A percentile compares a stretch with the other conserved stretches of the same genome.
Conservation (phyloP, 129 eudicot genomes). For the Artemisia tridentata region DNA sequence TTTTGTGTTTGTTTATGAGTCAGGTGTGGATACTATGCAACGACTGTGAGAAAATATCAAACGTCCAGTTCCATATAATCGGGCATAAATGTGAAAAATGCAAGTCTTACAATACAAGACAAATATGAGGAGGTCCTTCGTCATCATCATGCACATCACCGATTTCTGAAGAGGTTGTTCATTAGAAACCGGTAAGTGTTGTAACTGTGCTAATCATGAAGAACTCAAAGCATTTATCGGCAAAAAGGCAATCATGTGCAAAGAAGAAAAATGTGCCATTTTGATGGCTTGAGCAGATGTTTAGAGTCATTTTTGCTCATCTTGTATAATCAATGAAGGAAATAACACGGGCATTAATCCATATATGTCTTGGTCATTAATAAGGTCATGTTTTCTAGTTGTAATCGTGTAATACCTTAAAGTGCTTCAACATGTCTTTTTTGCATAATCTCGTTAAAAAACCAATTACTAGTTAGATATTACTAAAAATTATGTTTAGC, state of each 20-base stretch:
- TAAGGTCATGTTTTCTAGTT: no score
- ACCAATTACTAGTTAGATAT: no score
- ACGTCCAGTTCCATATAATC: slow-evolving; percentile 57
- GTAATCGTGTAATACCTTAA: no score
- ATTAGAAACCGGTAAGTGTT: slow-evolving; percentile 16
- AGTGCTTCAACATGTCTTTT: no score
- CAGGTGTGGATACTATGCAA: slow-evolving; percentile 78
- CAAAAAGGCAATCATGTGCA: not conserved
- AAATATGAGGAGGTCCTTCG: slow-evolving; percentile 40
- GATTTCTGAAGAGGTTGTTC: slow-evolving; percentile 25
- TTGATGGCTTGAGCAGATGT: not conserved
- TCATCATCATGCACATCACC: no score
- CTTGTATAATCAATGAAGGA: not conserved
- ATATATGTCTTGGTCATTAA: no score
- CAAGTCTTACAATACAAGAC: slow-evolving; percentile 61
- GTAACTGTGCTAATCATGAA: not conserved
- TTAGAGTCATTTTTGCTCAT: not conserved
- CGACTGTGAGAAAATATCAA: slow-evolving; percentile 60
- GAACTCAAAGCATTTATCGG: not conserved
- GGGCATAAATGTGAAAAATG: slow-evolving; percentile 61
- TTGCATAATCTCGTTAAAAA: no score
- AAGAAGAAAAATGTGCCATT: slow-evolving; percentile 8
- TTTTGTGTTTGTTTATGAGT: slow-evolving; percentile 15
- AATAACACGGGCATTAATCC: not conserved
- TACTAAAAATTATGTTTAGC: no score